These are phyloP conservation scores for Podila epigama DNA, from an alignment of 192 early-diverging fungal species.

Conservation along the genomic window DNA sequence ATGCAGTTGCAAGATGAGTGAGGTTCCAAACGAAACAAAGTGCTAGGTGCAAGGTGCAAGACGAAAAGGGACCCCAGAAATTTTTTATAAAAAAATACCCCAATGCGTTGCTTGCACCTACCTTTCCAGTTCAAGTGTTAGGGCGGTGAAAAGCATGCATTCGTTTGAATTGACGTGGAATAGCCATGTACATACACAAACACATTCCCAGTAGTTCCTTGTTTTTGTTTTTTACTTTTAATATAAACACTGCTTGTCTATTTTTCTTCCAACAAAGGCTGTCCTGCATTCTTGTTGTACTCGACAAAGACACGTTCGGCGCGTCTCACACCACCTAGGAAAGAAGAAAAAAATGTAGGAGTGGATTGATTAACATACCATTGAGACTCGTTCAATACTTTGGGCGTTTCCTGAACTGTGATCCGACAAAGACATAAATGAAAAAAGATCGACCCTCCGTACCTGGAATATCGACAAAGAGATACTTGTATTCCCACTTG, in stretches of 20 bases:
- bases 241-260: not conserved
- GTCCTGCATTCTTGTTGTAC: conserved; percentile 49
- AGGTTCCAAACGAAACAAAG: too few species aligned
- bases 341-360: not conserved
- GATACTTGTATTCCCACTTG: conserved; percentile 60
- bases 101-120: too few species aligned
- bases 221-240: not conserved
- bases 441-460: not conserved
- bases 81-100: too few species aligned
- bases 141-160: too few species aligned
- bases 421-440: not conserved
- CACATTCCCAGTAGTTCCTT: not conserved
- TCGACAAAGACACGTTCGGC: conserved; percentile 54
- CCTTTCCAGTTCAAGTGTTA: too few species aligned
- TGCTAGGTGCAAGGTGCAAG: too few species aligned
- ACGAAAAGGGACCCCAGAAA: too few species aligned
- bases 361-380: not conserved
- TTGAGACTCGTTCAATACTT: not conserved
- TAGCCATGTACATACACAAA: not conserved
- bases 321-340: conserved; percentile 46
- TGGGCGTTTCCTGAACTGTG: too few species aligned
- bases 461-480: conserved; percentile 64
- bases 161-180: too few species aligned
- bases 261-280: conserved; percentile 31
- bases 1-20: conserved; percentile 20